These are phyloP conservation scores for Citrus trifoliata DNA, from an alignment of 345 rosid genomes.

Conservation along the genomic window DNA sequence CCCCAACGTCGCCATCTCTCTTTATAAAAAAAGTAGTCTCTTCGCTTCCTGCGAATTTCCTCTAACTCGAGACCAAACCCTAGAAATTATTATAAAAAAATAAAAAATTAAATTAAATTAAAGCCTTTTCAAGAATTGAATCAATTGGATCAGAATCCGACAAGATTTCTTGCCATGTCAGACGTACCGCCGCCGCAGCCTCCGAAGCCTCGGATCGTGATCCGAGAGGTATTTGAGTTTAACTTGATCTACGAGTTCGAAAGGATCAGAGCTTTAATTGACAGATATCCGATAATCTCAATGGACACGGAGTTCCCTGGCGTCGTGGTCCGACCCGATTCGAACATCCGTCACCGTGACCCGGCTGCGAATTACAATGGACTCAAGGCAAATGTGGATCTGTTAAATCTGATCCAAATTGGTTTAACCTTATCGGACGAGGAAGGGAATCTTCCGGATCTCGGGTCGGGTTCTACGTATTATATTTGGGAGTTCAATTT, in stretches of 20 bases:
- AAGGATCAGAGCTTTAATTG: conserved; percentile 36
- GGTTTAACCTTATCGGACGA: conserved; percentile 55
- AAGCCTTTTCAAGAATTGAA: background rate
- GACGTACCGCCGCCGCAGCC: background rate
- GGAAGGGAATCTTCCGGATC: conserved; percentile 55
- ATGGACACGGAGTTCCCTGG: conserved; percentile 86
- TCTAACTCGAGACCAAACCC: conserved; percentile 9
- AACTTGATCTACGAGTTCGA: conserved; percentile 43
- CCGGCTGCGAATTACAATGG: conserved; percentile 36
- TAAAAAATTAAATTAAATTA: background rate
- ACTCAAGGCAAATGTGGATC: conserved; percentile 55
- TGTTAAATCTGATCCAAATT: conserved; percentile 53
- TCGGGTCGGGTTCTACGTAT: conserved; percentile 27
- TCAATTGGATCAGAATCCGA: background rate
- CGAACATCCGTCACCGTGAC: conserved; percentile 14
- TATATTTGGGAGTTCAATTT: conserved; percentile 74
- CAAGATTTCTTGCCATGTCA: background rate
- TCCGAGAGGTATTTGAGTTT: conserved; percentile 52
- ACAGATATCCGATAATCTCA: conserved; percentile 37
- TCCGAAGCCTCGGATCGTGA: conserved; percentile 20
- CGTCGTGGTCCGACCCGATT: conserved; percentile 32
- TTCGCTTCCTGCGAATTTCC: background rate
- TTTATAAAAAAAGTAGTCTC: background rate
- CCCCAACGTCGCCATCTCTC: background rate
- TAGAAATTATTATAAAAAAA: background rate